Conservation (phyloP, 2,329 filamentous ascomycete species). For the Colletotrichum lupini region DNA sequence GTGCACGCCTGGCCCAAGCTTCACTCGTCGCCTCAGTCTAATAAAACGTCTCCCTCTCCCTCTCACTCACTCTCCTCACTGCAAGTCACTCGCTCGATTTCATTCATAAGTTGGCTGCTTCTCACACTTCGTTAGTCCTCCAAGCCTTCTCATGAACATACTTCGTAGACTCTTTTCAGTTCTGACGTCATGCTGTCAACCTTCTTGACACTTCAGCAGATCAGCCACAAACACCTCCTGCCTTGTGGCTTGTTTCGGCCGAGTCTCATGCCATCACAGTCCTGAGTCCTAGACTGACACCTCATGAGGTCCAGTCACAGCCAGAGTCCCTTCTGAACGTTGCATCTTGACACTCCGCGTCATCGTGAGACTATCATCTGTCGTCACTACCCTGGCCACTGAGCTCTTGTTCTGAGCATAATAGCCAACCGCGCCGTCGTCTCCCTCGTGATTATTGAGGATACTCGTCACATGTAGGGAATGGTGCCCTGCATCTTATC, state of each 20-base stretch:
- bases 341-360: background rate
- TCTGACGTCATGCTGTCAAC: background rate
- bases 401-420: background rate
- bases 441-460: no score
- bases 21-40: background rate
- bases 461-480: background rate
- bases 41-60: background rate
- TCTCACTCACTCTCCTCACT: background rate
- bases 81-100: background rate
- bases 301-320: background rate
- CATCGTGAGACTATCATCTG: background rate
- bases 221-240: background rate
- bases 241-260: background rate
- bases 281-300: background rate
- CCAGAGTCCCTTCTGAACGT: background rate
- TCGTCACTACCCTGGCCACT: background rate
- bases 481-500: background rate
- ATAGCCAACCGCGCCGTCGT: no score
- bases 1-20: slow-evolving; percentile 7
- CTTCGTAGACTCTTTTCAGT: background rate
- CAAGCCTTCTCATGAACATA: background rate
- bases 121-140: no score
- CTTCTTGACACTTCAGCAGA: background rate
- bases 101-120: background rate
- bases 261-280: background rate